phyloP scores from a whole-genome alignment of 2,329 filamentous ascomycete genomes.

The Calonectria henricotiae region DNA sequence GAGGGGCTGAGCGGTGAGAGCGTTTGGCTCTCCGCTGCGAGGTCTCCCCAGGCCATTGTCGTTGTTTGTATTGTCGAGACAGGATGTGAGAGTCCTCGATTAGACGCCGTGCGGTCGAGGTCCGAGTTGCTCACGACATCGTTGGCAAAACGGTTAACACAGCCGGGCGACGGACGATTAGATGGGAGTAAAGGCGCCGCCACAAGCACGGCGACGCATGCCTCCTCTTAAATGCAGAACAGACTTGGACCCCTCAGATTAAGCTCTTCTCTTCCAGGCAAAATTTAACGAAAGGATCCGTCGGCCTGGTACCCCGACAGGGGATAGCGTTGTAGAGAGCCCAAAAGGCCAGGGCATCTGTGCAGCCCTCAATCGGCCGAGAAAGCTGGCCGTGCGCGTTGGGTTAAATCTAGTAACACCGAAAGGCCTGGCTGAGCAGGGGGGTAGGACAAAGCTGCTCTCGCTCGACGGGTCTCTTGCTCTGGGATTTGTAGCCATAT shows the following conservation, averaged over 20 bases:
- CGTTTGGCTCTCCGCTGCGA: constrained; percentile 47
- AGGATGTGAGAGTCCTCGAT: neutral
- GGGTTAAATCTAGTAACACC: constrained; percentile 5
- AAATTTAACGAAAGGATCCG: constrained; percentile 25
- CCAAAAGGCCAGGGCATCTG: constrained; percentile 15
- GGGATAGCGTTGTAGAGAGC: constrained; percentile 23
- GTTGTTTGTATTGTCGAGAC: neutral
- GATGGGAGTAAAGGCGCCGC: neutral
- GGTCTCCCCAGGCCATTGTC: constrained; percentile 50
- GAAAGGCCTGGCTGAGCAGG: neutral
- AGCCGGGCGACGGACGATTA: neutral
- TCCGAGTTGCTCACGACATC: constrained; percentile 13
- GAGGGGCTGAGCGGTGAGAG: constrained; percentile 46
- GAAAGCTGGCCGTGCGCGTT: constrained; percentile 21
- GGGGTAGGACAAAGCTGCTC: neutral
- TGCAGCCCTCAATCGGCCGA: constrained; percentile 18
- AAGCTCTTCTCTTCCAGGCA: constrained; percentile 22
- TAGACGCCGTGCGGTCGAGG: neutral
- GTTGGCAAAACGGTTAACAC: neutral
- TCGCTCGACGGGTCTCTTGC: neutral
- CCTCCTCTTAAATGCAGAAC: constrained; percentile 5
- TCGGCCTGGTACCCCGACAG: constrained; percentile 10
- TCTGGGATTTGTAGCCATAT: neutral
- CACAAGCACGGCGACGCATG: neutral
- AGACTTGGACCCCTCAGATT: constrained; percentile 7